These are phyloP conservation scores for Mycena venus DNA, from an alignment of 768 basidiomycete genomes.

Conservation along the genomic window DNA sequence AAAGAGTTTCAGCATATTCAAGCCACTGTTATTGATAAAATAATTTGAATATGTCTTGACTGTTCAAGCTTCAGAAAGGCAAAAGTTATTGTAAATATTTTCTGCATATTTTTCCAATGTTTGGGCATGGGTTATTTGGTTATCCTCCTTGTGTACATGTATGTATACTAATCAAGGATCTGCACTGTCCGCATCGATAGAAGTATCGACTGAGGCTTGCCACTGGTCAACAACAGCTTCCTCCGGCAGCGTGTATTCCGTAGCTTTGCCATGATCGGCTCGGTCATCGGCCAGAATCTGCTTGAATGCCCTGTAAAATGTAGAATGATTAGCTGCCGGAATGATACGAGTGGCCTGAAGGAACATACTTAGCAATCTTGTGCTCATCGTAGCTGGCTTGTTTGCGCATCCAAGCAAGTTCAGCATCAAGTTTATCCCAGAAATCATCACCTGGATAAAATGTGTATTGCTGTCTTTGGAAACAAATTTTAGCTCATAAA, in stretches of 20 bases:
- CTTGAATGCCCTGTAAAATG: neutral
- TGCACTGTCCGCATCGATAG: neutral
- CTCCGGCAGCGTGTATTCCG: neutral
- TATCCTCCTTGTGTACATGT: no score
- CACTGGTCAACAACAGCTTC: neutral
- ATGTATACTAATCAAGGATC: neutral
- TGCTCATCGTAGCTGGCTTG: neutral
- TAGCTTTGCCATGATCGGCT: neutral
- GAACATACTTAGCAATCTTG: neutral
- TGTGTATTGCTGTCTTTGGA: neutral
- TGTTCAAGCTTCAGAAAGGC: no score
- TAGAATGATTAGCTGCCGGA: no score
- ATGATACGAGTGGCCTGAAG: no score
- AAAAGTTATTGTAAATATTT: no score
- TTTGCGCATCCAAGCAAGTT: neutral
- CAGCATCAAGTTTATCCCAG: neutral
- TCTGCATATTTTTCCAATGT: no score
- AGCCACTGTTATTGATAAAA: no score
- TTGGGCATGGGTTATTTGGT: no score
- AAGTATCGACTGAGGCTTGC: neutral
- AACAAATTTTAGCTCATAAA: no score
- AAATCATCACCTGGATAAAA: neutral
- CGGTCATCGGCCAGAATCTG: neutral
- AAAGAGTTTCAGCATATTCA: no score
- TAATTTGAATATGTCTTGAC: no score